A percentile compares a stretch with the other conserved stretches of the same genome.
These are phyloP conservation scores for Triangularia verruculosa DNA, from an alignment of 2,329 filamentous ascomycete genomes.

Conservation along the genomic window DNA sequence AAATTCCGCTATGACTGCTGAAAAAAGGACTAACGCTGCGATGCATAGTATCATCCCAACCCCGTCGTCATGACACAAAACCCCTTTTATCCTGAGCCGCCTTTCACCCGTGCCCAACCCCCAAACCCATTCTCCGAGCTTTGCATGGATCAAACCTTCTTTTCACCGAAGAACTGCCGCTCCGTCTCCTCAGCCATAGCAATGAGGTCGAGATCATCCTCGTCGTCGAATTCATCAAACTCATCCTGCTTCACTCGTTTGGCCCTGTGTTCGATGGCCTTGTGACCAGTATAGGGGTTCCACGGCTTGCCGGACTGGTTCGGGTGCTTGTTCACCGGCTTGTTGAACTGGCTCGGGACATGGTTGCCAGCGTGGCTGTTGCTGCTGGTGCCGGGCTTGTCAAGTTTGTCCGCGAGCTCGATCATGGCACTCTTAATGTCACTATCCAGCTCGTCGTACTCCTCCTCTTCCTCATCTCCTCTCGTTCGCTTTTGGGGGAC, in stretches of 20 bases:
- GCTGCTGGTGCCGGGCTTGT: not conserved
- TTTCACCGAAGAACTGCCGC: not conserved
- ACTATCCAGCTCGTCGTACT: constrained; percentile 1
- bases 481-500: not conserved
- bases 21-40: not conserved
- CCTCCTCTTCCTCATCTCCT: not conserved
- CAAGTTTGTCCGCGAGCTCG: constrained; percentile 8
- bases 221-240: constrained; percentile 2
- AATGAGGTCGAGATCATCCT: constrained; percentile 8
- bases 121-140: not conserved
- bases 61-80: not conserved
- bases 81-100: not conserved
- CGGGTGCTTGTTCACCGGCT: not conserved
- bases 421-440: constrained; percentile 11
- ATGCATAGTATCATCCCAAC: not conserved
- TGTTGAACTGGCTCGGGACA: not conserved
- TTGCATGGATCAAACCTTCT: not conserved
- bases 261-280: not conserved
- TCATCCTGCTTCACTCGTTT: not conserved
- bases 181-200: constrained; percentile 5
- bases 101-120: not conserved
- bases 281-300: not conserved
- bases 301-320: too few species aligned
- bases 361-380: not conserved
- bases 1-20: not conserved